Conservation (phyloP, 345 rosid genomes). For the Eucalyptus curtisii region DNA sequence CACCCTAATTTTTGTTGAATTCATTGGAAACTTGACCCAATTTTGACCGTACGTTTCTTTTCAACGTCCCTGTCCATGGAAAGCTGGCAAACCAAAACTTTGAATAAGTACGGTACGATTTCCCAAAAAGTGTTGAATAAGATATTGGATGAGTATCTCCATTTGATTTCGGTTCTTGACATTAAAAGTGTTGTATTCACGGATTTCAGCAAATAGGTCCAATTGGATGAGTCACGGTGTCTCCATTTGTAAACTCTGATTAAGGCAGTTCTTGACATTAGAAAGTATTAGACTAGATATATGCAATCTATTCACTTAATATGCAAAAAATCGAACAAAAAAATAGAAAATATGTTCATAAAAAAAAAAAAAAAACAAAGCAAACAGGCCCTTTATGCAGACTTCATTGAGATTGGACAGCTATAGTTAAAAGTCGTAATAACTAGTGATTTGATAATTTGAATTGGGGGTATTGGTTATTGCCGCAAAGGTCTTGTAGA, state of each 20-base stretch:
- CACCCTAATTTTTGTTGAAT: neutral
- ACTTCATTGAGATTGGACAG: neutral
- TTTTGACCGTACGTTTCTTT: neutral
- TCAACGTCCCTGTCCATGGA: neutral
- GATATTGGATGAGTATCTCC: too few species aligned
- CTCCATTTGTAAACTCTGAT: neutral
- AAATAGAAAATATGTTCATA: too few species aligned
- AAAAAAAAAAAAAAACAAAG: too few species aligned
- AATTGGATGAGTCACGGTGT: neutral
- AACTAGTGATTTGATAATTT: neutral
- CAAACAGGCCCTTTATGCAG: too few species aligned
- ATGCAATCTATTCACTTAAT: neutral
- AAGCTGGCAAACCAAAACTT: neutral
- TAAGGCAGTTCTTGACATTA: neutral
- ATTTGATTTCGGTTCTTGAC: too few species aligned
- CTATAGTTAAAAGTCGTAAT: fast-evolving
- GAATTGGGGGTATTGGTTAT: neutral
- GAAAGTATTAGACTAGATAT: neutral
- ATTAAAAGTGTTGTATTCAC: neutral
- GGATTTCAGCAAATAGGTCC: neutral
- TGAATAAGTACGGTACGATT: neutral
- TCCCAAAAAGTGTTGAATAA: neutral
- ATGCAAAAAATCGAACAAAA: fast-evolving
- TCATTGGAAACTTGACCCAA: neutral
- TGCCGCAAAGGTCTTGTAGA: neutral